Percentiles rank a stretch among this genome's conserved stretches.
These are phyloP conservation scores for Pisolithus marmoratus DNA, from an alignment of 768 basidiomycete genomes.

Conservation along the genomic window DNA sequence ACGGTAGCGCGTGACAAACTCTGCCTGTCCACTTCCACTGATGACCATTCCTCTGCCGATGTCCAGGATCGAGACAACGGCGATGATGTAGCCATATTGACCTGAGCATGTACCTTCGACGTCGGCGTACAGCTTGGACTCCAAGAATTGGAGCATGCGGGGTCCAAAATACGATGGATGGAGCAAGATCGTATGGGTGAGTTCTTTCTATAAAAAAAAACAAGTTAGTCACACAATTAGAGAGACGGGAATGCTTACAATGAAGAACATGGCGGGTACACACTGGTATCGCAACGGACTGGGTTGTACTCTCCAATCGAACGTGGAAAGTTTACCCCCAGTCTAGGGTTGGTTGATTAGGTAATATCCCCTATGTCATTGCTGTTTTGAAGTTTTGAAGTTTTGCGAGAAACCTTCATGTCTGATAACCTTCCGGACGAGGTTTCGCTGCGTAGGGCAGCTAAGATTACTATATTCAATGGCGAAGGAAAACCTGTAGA, in stretches of 20 bases:
- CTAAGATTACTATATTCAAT: conserved; percentile 39
- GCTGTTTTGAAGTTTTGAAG: too few species aligned
- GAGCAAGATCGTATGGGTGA: conserved; percentile 94
- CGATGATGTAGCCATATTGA: conserved; percentile 91
- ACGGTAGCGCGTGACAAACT: conserved; percentile 90
- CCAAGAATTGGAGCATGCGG: conserved; percentile 88
- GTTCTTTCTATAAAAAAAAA: conserved; percentile 75
- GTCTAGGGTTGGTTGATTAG: too few species aligned
- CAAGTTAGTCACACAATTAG: conserved; percentile 2
- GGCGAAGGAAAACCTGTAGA: conserved; percentile 38
- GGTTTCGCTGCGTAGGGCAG: conserved; percentile 31
- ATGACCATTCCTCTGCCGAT: conserved; percentile 92
- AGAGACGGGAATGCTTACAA: conserved; percentile 40
- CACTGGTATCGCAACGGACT: too few species aligned
- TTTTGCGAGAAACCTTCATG: background rate
- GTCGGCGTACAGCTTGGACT: conserved; percentile 89
- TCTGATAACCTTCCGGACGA: conserved; percentile 26
- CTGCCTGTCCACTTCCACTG: conserved; percentile 89
- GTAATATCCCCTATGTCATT: too few species aligned
- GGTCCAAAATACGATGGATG: conserved; percentile 99
- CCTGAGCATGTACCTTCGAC: conserved; percentile 98
- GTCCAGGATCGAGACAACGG: conserved; percentile 84
- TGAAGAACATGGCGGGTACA: conserved; percentile 55
- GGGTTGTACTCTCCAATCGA: too few species aligned
- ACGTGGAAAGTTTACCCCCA: too few species aligned